Percentiles rank a stretch among this genome's conserved stretches.
Evolutionary conservation across 441 rosid species (phyloP).

Genomic region (Pelargonium citronellum): DNA sequence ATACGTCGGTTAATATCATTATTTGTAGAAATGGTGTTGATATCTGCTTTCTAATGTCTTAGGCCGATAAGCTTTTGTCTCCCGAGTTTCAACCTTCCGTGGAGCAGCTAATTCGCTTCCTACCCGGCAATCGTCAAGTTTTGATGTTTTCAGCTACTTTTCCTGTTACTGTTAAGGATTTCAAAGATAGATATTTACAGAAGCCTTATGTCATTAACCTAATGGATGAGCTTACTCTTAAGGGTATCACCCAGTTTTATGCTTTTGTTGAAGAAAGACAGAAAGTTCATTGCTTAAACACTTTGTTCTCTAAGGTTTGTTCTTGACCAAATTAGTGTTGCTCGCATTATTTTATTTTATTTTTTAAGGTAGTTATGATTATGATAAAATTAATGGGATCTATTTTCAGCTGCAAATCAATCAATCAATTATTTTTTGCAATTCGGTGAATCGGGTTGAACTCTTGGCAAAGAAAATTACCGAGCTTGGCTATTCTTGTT

Average conservation of each 20-base stretch:
- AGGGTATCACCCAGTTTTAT: slow-evolving; percentile 92
- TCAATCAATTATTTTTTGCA: slow-evolving; percentile 96
- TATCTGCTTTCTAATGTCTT: slow-evolving; percentile 19
- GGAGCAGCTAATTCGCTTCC: slow-evolving; percentile 82
- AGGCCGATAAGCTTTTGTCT: slow-evolving; percentile 97
- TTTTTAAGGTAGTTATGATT: slow-evolving; percentile 12
- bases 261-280: slow-evolving; percentile 98
- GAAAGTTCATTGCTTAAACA: slow-evolving; percentile 96
- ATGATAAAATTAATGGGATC: slow-evolving; percentile 15
- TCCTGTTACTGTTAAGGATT: slow-evolving; percentile 94
- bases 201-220: slow-evolving; percentile 88
- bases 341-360: neutral
- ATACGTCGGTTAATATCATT: neutral
- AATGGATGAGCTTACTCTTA: slow-evolving; percentile 96
- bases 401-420: slow-evolving; percentile 86
- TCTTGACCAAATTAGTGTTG: slow-evolving; percentile 12
- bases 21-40: slow-evolving; percentile 24
- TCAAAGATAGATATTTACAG: slow-evolving; percentile 76
- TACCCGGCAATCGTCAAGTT: slow-evolving; percentile 70
- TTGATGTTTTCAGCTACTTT: slow-evolving; percentile 96
- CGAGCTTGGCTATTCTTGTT: slow-evolving; percentile 98
- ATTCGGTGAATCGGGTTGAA: slow-evolving; percentile 95
- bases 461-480: slow-evolving; percentile 95
- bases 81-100: slow-evolving; percentile 95
- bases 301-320: slow-evolving; percentile 90